These are phyloP conservation scores for Wallacemonas rigidus DNA, from an alignment of 208 protist genomes.

Conservation along the genomic window DNA sequence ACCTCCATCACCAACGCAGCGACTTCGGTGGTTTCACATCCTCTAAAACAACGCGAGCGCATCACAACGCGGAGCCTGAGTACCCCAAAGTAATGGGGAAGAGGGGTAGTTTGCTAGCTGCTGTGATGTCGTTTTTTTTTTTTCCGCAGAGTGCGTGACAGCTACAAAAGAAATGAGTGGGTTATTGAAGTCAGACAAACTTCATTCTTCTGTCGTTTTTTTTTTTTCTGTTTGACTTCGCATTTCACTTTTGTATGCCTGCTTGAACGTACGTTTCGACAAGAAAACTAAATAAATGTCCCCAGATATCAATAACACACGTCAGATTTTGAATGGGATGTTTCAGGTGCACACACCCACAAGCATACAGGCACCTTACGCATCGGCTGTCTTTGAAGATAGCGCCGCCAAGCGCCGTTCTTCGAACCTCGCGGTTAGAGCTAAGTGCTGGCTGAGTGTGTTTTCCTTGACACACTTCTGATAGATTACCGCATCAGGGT, in stretches of 20 bases:
- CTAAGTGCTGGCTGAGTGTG: slow-evolving; percentile 51
- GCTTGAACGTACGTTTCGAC: neutral
- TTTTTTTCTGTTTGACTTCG: neutral
- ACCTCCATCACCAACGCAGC: too few species aligned
- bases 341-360: too few species aligned
- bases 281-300: neutral
- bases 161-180: too few species aligned
- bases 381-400: slow-evolving; percentile 21
- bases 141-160: too few species aligned
- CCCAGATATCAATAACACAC: neutral
- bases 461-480: slow-evolving; percentile 59
- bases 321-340: too few species aligned
- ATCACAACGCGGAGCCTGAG: too few species aligned
- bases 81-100: too few species aligned
- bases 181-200: neutral
- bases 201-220: neutral
- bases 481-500: slow-evolving; percentile 47
- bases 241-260: neutral
- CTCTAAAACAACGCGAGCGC: too few species aligned
- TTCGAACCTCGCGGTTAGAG: slow-evolving; percentile 47
- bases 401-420: slow-evolving; percentile 23
- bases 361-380: too few species aligned
- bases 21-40: too few species aligned
- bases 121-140: too few species aligned
- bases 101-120: too few species aligned